Base-by-base conservation (phyloP, 768 basidiomycete genomes). In the Holtermanniella nyarrowii region DNA sequence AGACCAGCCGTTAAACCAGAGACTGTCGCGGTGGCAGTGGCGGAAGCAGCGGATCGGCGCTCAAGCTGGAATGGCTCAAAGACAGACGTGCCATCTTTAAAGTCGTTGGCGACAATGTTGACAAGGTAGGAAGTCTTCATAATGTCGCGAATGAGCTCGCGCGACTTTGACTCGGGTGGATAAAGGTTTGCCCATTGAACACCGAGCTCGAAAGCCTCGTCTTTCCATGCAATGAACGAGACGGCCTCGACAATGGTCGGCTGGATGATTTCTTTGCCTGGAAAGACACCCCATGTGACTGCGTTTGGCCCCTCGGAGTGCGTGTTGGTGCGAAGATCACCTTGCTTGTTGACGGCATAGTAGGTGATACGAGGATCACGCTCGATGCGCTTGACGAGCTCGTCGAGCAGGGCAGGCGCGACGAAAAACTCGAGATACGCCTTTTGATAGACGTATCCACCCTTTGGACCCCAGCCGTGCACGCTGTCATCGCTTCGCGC, bases 181-280 rank as follows among this genome's bases (percentile, higher is more conserved):
- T 95, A 95, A 49, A 89, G 70, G 57, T 80, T 78, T 13, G 88
- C 86, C 91, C 91, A 96, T 73, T 91, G 88, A 42, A 78, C 75
- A 4, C 90, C 91, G 22, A 95, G 80, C 68, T 91, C 88, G 59
- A 81, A 96, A 7, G 91, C 91, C 69, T 96, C 91, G 62, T 96
- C 91, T 85, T 93, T 93, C 90, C 90, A 95, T 14, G 90, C 90
- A 86, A 93, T 91, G 77, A 95, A 95, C 66, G 88, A 91, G 62
- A 93, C 85, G 2, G 90, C 88, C 70, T 96, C 91, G 20, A 96
- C 91, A 55, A 95, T 88, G 18, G 91, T 96, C 20, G 91, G 91
- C 68, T 93, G 89, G 44, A 93, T 75, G 60, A 95, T 86, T 76
- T 95, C 91, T 72, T 96, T 96, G 50, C 88, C 87, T 3, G 91